Base-by-base conservation (phyloP, 208 protist species). In the Trypanosoma boissoni region DNA sequence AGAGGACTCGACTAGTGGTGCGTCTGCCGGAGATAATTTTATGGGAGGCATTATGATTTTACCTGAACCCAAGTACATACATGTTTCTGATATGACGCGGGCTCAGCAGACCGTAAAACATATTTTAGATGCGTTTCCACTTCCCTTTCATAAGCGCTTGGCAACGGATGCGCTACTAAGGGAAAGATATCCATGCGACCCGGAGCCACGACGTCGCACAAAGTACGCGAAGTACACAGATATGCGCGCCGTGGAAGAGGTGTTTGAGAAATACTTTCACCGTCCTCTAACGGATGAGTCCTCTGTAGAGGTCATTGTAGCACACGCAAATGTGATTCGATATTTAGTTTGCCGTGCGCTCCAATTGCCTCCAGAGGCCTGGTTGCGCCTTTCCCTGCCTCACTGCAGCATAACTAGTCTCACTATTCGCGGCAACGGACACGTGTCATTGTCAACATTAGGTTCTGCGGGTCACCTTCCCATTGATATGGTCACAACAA, bases 311-410 rank as follows among this genome's bases (percentile, higher is more conserved):
- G 63, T 94, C 26, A 83, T 94, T 50, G 84, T 94, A 12, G 80
- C 79, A 9, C 89, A 96, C 58, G 74, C 63, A 14, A 96, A 96
- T 56, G 61, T 96, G 18, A 94, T 96, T 68, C 86, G 89, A 21
- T 96, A 92, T 70, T 84, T 88, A 34, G 72, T 78, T 3, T 75
- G 86, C 49, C 89, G 89, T 8, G 86, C 86, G 9, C 66, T 96
- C 37, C 86, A 93, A 62, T 62, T 96, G 32, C 82, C 81, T 14
- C 84, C 86, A 18, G 76, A 91, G 45, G 83, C 82, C 29, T 96
- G 89, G 86, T 60, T 92, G 64, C 81, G 84, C 27, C 58, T 79
- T 26, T 79, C 78, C 12, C 64, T 88, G 24, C 76, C 81, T 27
- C 85, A 92, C 49, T 86, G 81, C 64, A 83, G 74, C 52, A 60